These are phyloP conservation scores for Phytophthora europaea DNA, from an alignment of 352 stramenopile genomes.

Conservation along the genomic window DNA sequence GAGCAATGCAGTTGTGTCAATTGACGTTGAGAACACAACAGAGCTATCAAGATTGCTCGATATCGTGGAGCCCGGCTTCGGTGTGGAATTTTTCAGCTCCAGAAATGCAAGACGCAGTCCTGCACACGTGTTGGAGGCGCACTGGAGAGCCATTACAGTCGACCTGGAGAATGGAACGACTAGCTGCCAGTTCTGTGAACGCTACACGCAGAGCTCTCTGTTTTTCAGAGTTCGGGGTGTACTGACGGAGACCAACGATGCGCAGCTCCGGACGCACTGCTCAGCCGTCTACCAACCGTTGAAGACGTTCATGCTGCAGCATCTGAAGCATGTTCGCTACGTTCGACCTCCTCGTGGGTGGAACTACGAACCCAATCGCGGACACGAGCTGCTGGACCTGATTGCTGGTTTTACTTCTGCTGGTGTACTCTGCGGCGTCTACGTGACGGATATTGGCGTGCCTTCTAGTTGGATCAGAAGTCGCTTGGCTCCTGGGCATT, in stretches of 20 bases:
- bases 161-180: not conserved
- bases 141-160: conserved; percentile 10
- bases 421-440: conserved; percentile 2
- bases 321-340: conserved; percentile 12
- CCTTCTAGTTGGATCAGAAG: conserved; percentile 1
- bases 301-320: conserved; percentile 20
- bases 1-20: not conserved
- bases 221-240: not conserved
- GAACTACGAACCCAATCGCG: not conserved
- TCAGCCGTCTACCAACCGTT: conserved; percentile 7
- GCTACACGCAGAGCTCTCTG: not conserved
- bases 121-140: conserved; percentile 2
- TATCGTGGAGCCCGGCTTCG: conserved; percentile 7
- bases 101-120: conserved; percentile 1
- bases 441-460: conserved; percentile 8
- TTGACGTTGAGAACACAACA: conserved; percentile 10
- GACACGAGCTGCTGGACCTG: not conserved
- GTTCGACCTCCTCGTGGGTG: conserved; percentile 1
- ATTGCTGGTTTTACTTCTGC: conserved; percentile 2
- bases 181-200: conserved; percentile 2
- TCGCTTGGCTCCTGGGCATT: conserved; percentile 10
- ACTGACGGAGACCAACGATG: not conserved
- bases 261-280: not conserved
- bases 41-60: conserved; percentile 12
- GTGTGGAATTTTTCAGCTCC: conserved; percentile 7